These are phyloP conservation scores for Melaleuca quinquenervia DNA, from an alignment of 345 rosid genomes.

Conservation along the genomic window DNA sequence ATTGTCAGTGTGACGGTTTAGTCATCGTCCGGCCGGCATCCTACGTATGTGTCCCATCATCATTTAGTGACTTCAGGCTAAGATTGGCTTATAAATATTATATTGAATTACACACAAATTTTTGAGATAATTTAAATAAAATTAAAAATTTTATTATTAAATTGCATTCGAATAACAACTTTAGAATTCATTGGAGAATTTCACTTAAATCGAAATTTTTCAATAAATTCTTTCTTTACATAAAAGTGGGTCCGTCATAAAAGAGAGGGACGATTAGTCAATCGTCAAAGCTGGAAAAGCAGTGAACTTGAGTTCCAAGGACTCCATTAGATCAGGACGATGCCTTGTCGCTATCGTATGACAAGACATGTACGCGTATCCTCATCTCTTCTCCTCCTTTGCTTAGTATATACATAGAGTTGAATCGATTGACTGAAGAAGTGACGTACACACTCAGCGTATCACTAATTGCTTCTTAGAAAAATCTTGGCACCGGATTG, in stretches of 20 bases:
- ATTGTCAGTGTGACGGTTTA: fast-evolving
- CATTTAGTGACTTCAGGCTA: fast-evolving
- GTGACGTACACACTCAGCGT: background rate
- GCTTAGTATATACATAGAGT: fast-evolving
- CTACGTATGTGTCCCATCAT: background rate
- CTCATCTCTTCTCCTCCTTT: background rate
- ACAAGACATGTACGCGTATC: background rate
- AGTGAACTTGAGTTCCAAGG: background rate
- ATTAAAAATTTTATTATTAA: fast-evolving
- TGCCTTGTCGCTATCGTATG: background rate
- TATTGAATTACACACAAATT: no score
- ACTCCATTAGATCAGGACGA: background rate
- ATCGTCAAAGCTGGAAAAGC: background rate
- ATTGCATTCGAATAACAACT: fast-evolving
- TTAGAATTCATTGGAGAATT: background rate
- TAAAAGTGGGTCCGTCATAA: background rate
- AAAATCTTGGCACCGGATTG: no score
- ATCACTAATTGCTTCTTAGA: background rate
- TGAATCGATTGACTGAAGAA: background rate
- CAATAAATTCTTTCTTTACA: background rate
- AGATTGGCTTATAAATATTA: fast-evolving
- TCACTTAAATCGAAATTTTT: background rate
- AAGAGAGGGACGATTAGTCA: background rate
- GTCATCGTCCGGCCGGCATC: background rate
- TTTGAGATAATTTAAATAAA: no score